Percentiles rank a stretch among this genome's conserved stretches.
Conservation (phyloP, 371 early-diverging fungal genomes). For the Apophysomyces sp. region DNA sequence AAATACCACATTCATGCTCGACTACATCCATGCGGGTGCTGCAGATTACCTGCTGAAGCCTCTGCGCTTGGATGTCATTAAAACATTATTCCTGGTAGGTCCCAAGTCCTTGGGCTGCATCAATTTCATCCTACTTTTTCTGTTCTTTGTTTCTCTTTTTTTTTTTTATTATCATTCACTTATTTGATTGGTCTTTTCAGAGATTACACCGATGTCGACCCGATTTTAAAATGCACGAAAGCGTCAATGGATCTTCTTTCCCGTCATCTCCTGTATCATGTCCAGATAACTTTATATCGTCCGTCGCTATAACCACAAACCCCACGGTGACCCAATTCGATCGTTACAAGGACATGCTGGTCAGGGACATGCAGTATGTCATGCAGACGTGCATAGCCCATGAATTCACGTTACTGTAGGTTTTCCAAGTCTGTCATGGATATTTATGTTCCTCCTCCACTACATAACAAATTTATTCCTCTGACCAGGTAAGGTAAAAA, state of each 20-base stretch:
- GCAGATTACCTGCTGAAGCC: conserved; percentile 57
- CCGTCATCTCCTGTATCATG: conserved; percentile 9
- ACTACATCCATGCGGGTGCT: conserved; percentile 54
- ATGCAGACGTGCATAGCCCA: background rate
- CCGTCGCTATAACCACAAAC: background rate
- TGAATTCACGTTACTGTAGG: conserved; percentile 10
- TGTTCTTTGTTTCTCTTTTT: background rate
- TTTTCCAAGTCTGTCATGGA: conserved; percentile 22
- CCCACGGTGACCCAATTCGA: conserved; percentile 5
- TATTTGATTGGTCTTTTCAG: conserved; percentile 6
- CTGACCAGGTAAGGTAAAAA: conserved; percentile 1
- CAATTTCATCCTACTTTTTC: background rate
- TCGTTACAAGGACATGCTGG: conserved; percentile 21
- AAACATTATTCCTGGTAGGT: conserved; percentile 56
- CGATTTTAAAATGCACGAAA: conserved; percentile 12
- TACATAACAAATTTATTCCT: conserved; percentile 15
- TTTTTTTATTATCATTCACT: background rate
- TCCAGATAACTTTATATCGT: conserved; percentile 7
- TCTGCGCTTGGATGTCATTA: conserved; percentile 46
- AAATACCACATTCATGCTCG: conserved; percentile 31
- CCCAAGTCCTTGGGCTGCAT: background rate
- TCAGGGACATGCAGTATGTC: conserved; percentile 26
- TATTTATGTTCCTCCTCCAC: conserved; percentile 17
- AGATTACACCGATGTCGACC: conserved; percentile 13
- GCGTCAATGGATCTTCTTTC: conserved; percentile 9